Conservation (phyloP, 2,329 filamentous ascomycete species). For the Bipolaris bicolor region DNA sequence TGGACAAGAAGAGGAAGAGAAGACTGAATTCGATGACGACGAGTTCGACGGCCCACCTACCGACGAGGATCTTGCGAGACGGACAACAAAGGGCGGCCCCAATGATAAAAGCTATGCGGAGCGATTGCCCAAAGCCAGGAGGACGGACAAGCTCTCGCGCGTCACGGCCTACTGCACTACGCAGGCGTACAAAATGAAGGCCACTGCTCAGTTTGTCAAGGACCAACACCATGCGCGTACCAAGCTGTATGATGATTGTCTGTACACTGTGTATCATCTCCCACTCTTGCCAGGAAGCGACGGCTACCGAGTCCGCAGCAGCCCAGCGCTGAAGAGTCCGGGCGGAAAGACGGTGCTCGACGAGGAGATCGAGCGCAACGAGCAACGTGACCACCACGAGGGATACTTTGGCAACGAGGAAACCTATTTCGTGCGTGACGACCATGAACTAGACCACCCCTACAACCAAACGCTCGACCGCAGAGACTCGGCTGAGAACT, state of each 20-base stretch:
- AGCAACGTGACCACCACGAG: conserved; percentile 85
- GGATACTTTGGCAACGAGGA: conserved; percentile 84
- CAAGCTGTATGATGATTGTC: conserved; percentile 96
- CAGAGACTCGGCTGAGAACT: conserved; percentile 35
- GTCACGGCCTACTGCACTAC: conserved; percentile 97
- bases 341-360: conserved; percentile 92
- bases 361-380: conserved; percentile 93
- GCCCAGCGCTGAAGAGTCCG: conserved; percentile 88
- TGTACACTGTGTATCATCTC: conserved; percentile 94
- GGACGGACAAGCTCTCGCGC: conserved; percentile 84
- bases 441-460: conserved; percentile 37
- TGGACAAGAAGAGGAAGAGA: conserved; percentile 61
- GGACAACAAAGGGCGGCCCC: conserved; percentile 68
- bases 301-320: conserved; percentile 86
- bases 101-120: conserved; percentile 91
- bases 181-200: conserved; percentile 87
- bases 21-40: conserved; percentile 61
- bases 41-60: conserved; percentile 65
- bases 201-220: conserved; percentile 86
- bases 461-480: conserved; percentile 28
- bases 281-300: conserved; percentile 85
- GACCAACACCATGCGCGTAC: conserved; percentile 88
- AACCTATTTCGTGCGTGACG: conserved; percentile 55
- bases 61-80: conserved; percentile 69
- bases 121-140: conserved; percentile 82